These are phyloP conservation scores for Irpex sp. DNA, from an alignment of 1,284 basidiomycete species.

Conservation along the genomic window DNA sequence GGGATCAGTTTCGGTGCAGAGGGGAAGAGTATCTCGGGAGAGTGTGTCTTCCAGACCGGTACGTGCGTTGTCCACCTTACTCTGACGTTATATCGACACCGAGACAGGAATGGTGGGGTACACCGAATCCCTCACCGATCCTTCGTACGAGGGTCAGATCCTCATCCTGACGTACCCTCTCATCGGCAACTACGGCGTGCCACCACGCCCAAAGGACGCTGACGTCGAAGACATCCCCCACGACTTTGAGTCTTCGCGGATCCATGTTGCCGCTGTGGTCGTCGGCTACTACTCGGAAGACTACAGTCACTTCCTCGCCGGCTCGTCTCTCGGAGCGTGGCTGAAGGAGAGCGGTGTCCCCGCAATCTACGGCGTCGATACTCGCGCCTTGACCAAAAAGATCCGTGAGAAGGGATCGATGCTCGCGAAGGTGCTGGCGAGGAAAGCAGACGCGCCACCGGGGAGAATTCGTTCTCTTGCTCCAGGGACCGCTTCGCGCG, in stretches of 20 bases:
- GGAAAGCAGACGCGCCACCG: conserved; percentile 32
- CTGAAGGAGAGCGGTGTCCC: conserved; percentile 94
- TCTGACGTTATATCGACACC: background rate
- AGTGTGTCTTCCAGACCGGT: conserved; percentile 99
- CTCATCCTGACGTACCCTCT: conserved; percentile 96
- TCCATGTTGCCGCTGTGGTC: conserved; percentile 90
- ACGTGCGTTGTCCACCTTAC: conserved; percentile 27
- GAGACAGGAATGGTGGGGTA: conserved; percentile 95
- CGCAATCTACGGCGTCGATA: conserved; percentile 96
- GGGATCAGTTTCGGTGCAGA: conserved; percentile 94
- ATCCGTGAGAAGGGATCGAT: conserved; percentile 93
- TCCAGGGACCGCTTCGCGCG: background rate
- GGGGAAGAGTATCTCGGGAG: conserved; percentile 88
- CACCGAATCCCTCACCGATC: conserved; percentile 97
- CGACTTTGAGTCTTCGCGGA: conserved; percentile 92
- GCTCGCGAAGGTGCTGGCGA: conserved; percentile 78
- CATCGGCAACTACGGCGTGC: conserved; percentile 99
- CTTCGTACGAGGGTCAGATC: conserved; percentile 98
- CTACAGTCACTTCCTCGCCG: conserved; percentile 93
- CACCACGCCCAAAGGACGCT: conserved; percentile 54
- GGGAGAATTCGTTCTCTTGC: background rate
- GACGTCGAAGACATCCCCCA: conserved; percentile 61
- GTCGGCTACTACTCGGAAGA: conserved; percentile 94
- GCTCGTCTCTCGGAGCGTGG: conserved; percentile 87
- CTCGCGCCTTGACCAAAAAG: conserved; percentile 93